Evolutionary conservation across 768 basidiomycete genomes (phyloP), one percentile per base, ranked within the genome.

Genomic region (Boletus sensibilis): DNA sequence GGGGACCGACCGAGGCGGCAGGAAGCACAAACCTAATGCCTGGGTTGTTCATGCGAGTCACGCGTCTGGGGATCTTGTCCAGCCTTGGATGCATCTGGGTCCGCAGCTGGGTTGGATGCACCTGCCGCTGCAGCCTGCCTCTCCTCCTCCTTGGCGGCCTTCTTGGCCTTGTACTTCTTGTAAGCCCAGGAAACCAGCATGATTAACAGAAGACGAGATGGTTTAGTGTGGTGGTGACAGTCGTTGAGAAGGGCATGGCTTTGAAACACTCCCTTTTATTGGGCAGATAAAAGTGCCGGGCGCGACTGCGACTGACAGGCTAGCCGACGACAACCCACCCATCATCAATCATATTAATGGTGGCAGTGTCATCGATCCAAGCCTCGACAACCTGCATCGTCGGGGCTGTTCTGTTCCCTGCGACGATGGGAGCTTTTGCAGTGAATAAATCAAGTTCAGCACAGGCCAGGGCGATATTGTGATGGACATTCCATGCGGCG

Each of bases 151-250:
- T 60, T 63, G 46, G 55, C 59, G 25, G 53, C 52, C 45, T 59
- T 67, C 41, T 58, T 68, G 18, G 52, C 56, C 49, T 66, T 66
- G 64, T 71, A 68, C 59, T 67, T 69, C 29, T 69, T 60, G 49
- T 59, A 68, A 27, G 38, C 58, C 50, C 43, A 60, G 11, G 25
- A 1, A 21, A 67, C 14, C 0, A 68, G 0, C 66, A 59, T 68
- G 53, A 21, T 54, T 33, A 27, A 38, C 23, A 38, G 6, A 37
- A 11, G 44, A 23, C 18, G 48, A 16, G 34, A 9, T 18, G 5
- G 38, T 60, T 46, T 10, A 18, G 16, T 27, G 44, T 23, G 33
- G 21, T 35, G 33, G 18, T 20, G 34, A 21, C 31, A 14, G 39
- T 13, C 46, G 27, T 27, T 44, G 29, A 12, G 41, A 43, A 45